Evolutionary conservation across 768 basidiomycete genomes (phyloP).

Genomic region (Mycena vitilis): DNA sequence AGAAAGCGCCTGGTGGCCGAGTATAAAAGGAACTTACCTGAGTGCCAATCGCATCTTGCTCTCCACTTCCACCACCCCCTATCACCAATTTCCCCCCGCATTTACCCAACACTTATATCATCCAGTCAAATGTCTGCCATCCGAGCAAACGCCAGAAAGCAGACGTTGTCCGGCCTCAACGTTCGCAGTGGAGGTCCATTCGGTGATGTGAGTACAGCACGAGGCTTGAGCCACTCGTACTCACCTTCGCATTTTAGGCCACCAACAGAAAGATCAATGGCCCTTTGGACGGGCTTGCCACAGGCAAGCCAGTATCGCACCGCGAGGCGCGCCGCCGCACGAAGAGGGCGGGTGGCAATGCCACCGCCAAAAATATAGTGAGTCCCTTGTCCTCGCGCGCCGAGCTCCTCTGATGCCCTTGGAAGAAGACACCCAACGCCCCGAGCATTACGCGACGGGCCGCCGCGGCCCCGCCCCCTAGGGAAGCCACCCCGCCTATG

Average conservation of each 20-base stretch:
- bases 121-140: too few species aligned
- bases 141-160: background rate
- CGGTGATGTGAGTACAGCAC: background rate
- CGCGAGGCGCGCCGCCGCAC: slow-evolving; percentile 5
- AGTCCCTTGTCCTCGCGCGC: background rate
- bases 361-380: background rate
- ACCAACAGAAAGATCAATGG: background rate
- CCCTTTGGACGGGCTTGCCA: background rate
- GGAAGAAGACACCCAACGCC: background rate
- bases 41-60: too few species aligned
- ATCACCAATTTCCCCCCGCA: too few species aligned
- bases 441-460: too few species aligned
- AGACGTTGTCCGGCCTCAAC: background rate
- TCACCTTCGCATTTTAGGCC: background rate
- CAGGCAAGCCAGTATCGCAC: slow-evolving; percentile 1
- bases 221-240: too few species aligned
- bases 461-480: too few species aligned
- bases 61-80: too few species aligned
- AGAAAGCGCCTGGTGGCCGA: too few species aligned
- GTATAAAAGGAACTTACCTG: too few species aligned
- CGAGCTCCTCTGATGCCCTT: background rate
- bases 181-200: background rate
- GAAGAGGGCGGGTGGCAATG: background rate
- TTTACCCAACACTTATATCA: too few species aligned
- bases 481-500: background rate